Evolutionary conservation across 139 green algal species (phyloP), one percentile per base, ranked within the genome.

Genomic region (Zygnema cylindricum): DNA sequence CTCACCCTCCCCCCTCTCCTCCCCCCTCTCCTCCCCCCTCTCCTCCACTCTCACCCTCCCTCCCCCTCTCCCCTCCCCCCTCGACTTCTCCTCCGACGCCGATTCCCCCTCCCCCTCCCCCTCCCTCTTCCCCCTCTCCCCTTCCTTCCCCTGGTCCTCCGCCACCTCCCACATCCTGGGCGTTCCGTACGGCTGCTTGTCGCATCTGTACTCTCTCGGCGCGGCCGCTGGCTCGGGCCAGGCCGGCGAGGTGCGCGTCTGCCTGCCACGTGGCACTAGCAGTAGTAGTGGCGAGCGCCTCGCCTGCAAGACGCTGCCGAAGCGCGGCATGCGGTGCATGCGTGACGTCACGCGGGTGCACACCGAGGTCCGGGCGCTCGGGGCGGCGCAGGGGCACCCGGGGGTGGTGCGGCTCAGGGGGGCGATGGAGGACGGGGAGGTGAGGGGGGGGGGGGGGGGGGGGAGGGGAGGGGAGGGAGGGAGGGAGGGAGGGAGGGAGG

Each of bases 291-390:
- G 49, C 49, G 49, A 63, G 69, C 36, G 89, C 43, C 94, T 93
- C 25, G 96, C 96, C 1, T 96, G 94, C 93, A 98, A 98, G 86
- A 93, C 94, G 43, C 98, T 98, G 89, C 93, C 91, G 76, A 98
- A 98, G 93, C 90, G 92, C 82, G 96, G 96, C 90, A 92, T 98
- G 87, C 92, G 88, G 40, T 82, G 90, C 41, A 77, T 91, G 25
- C 95, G 98, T 88, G 96, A 98, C 86, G 92, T 98, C 79, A 95
- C 97, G 69, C 96, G 98, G 81, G 94, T 98, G 69, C 89, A 92
- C 89, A 92, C 95, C 0, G 96, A 98, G 90, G 95, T 98, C 77
- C 94, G 96, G 83, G 96, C 98, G 89, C 96, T 98, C 94, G 92
- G 97, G 85, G 95, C 97, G 87, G 87, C 98, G 42, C 71, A 79